A percentile compares a stretch with the other conserved stretches of the same genome.
Conservation (phyloP, 352 stramenopile genomes). For the Globisporangium uncinulatum region DNA sequence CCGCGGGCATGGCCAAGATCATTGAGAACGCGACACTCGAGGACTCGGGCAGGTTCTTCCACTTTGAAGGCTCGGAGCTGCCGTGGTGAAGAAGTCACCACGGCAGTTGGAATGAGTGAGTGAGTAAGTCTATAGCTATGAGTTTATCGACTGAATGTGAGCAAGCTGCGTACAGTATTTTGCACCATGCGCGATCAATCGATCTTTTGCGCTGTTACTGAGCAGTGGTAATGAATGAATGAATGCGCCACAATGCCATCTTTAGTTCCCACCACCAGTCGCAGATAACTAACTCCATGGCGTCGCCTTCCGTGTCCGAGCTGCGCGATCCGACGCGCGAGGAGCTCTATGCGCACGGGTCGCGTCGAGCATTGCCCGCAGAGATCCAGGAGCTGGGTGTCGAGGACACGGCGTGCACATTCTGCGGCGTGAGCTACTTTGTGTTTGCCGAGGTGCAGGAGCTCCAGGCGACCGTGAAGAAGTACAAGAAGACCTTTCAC, state of each 20-base stretch:
- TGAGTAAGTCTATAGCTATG: background rate
- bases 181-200: too few species aligned
- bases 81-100: slow-evolving; percentile 44
- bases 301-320: slow-evolving; percentile 5
- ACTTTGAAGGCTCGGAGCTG: slow-evolving; percentile 43
- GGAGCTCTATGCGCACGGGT: slow-evolving; percentile 36
- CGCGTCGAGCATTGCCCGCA: slow-evolving; percentile 55
- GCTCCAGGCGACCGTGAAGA: slow-evolving; percentile 59
- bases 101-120: background rate
- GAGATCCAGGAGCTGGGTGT: slow-evolving; percentile 62
- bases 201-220: too few species aligned
- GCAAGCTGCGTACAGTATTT: too few species aligned
- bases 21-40: slow-evolving; percentile 44
- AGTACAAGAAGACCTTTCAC: slow-evolving; percentile 67
- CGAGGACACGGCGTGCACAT: slow-evolving; percentile 78
- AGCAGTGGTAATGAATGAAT: too few species aligned
- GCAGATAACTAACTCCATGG: slow-evolving; percentile 4
- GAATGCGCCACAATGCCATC: too few species aligned
- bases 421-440: slow-evolving; percentile 85
- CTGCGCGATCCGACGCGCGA: slow-evolving; percentile 13
- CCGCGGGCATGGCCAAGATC: slow-evolving; percentile 41
- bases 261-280: too few species aligned
- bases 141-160: too few species aligned
- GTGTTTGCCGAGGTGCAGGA: slow-evolving; percentile 80
- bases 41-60: slow-evolving; percentile 46